Base-by-base conservation (phyloP, 2,329 filamentous ascomycete species). In the Hypoxylon rubiginosum region DNA sequence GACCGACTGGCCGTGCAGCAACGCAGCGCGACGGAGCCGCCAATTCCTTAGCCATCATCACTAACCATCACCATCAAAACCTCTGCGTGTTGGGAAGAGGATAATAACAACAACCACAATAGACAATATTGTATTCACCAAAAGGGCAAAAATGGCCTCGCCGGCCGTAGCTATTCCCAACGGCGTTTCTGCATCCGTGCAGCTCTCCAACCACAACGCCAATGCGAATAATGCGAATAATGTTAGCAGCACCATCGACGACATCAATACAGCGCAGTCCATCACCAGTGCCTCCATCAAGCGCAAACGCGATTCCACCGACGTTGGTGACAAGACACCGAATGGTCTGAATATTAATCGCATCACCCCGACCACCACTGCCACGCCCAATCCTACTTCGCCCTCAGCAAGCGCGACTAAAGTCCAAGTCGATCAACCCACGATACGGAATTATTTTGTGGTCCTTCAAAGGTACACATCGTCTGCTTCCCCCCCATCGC, bases 221-320 rank as follows among this genome's bases (percentile, higher is more conserved):
- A 58, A 39, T 61, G 24, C 21, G 26, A 30, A 54, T 24, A 15
- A n/a, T n/a, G n/a, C n/a, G n/a, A n/a, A n/a, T n/a, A n/a, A n/a
- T n/a, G n/a, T 21, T 26, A 17, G n/a, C 34, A 53, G 15, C 60
- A 49, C 51, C 64, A 56, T 58, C 62, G 58, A 58, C 57, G 72
- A 74, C 28, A 30, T 64, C 49, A 58, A 64, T 64, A 56, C 63
- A 50, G 71, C 73, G 69, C 75, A 72, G 58, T 72, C 71, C 46
- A 62, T 70, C 68, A 24, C n/a, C n/a, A n/a, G n/a, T n/a, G n/a
- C 57, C 41, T 67, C 74, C 21, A 67, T 67, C 55, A 78, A 78
- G 74, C 76, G 76, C 72, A 78, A 78, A 73, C 76, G 75, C 69
- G 76, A 77, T 62, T 62, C 67, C 19, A 70, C 66, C 64, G 68